Percentiles rank a stretch among this genome's conserved stretches.
These are phyloP conservation scores for Physcomitrellopsis africana DNA, from an alignment of 225 moss, liverwort and hornwort genomes.

Conservation along the genomic window DNA sequence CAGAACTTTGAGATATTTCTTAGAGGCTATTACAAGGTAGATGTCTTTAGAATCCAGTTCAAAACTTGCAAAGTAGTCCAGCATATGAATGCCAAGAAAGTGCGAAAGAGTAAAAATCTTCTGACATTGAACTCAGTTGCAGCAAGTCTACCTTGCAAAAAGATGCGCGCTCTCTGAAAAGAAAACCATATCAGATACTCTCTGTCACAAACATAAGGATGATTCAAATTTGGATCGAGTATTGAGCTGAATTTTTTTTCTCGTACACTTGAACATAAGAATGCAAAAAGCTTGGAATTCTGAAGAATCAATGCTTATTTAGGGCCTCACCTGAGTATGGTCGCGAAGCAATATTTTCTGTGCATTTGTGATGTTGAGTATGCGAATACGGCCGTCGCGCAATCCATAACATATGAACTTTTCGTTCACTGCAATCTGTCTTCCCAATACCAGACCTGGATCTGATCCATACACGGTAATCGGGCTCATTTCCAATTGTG, in stretches of 20 bases:
- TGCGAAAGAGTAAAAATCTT: neutral
- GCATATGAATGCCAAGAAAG: neutral
- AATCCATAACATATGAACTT: constrained; percentile 87
- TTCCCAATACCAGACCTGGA: constrained; percentile 57
- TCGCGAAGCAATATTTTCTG: constrained; percentile 75
- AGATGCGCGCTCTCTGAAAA: constrained; percentile 48
- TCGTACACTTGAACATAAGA: neutral
- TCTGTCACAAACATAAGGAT: constrained; percentile 44
- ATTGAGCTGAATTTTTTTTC: neutral
- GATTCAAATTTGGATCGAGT: neutral
- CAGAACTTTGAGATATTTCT: no score
- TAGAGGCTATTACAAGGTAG: neutral
- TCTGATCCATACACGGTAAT: constrained; percentile 85
- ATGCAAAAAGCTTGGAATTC: neutral
- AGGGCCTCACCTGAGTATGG: constrained; percentile 68
- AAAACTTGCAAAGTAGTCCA: neutral
- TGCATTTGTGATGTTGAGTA: constrained; percentile 78
- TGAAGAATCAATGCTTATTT: neutral
- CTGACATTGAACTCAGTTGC: neutral
- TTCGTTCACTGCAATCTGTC: constrained; percentile 88
- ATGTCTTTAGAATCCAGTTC: neutral
- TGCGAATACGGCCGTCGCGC: constrained; percentile 76
- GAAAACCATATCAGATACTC: constrained; percentile 62
- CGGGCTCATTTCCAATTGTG: constrained; percentile 80
- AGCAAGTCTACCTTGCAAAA: constrained; percentile 46